phyloP scores from a whole-genome alignment of 164 flowering plant genomes.

The Paratinospora sagittata region DNA sequence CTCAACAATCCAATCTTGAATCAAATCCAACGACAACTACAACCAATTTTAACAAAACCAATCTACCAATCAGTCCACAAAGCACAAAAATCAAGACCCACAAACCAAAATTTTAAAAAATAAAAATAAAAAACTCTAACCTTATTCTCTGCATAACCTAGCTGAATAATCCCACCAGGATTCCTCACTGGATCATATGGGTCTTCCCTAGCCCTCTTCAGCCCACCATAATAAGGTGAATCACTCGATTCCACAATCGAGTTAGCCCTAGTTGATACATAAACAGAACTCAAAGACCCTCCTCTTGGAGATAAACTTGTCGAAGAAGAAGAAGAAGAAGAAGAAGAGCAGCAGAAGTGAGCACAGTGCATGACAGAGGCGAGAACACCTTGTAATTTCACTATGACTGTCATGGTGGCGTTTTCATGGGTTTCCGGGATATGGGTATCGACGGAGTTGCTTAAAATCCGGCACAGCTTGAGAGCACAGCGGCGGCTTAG shows the following conservation, averaged over 20 bases:
- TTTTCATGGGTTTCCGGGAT: too few species aligned
- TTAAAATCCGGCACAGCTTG: too few species aligned
- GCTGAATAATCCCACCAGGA: conserved; percentile 80
- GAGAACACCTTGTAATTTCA: too few species aligned
- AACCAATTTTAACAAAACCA: conserved; percentile 7
- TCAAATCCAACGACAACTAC: conserved; percentile 78
- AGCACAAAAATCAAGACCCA: conserved; percentile 5
- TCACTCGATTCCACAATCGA: conserved; percentile 38
- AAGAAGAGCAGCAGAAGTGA: too few species aligned
- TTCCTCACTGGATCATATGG: conserved; percentile 52
- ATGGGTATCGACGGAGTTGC: too few species aligned
- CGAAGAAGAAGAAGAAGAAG: too few species aligned
- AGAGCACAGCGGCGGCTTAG: too few species aligned
- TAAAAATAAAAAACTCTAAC: not conserved
- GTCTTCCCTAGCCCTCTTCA: conserved; percentile 43
- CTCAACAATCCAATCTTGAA: conserved; percentile 58
- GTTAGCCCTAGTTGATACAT: conserved; percentile 55
- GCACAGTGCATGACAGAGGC: too few species aligned
- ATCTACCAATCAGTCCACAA: not conserved
- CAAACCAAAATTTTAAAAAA: not conserved
- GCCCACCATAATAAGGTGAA: conserved; percentile 46
- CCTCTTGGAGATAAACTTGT: too few species aligned
- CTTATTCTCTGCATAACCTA: conserved; percentile 65
- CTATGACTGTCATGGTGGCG: too few species aligned
- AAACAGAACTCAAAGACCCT: conserved; percentile 37